These are phyloP conservation scores for Aspergillus uvarum DNA, from an alignment of 2,329 filamentous ascomycete genomes.

Conservation along the genomic window DNA sequence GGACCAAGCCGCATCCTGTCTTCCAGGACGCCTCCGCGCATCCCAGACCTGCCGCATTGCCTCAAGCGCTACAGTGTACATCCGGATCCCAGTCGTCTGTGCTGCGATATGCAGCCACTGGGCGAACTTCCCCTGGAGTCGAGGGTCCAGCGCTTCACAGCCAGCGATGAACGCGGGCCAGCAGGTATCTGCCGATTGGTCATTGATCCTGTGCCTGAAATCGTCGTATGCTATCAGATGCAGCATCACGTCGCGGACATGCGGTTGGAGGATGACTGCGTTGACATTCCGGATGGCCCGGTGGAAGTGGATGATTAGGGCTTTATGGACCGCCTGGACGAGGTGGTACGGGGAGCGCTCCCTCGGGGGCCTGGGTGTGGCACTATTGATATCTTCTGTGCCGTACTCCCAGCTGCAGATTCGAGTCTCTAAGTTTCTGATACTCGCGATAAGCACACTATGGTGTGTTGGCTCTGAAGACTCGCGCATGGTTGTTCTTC, in stretches of 20 bases:
- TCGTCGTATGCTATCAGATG: constrained; percentile 6
- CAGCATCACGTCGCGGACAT: constrained; percentile 7
- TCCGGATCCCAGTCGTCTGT: background rate
- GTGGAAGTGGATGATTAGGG: constrained; percentile 10
- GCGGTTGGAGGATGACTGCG: constrained; percentile 1
- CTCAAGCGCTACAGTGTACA: constrained; percentile 11
- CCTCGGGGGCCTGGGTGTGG: background rate
- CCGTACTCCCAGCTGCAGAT: too few relatives aligned
- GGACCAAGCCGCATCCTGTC: constrained; percentile 4
- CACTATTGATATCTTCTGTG: too few relatives aligned
- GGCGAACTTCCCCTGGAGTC: background rate
- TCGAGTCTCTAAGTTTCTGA: too few relatives aligned
- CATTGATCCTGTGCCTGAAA: constrained; percentile 2
- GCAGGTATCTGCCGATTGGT: constrained; percentile 8
- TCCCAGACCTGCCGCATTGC: constrained; percentile 6
- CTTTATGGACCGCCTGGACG: constrained; percentile 4
- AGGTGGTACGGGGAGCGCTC: constrained; percentile 11
- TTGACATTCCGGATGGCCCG: constrained; percentile 8
- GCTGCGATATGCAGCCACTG: constrained; percentile 6
- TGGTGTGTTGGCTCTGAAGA: too few relatives aligned
- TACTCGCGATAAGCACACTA: too few relatives aligned
- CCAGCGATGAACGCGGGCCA: constrained; percentile 9
- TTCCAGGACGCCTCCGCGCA: background rate
- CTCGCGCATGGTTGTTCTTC: too few relatives aligned
- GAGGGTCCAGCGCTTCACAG: background rate